Evolutionary conservation across 805 yeast species (phyloP).

Genomic region (Spathaspora boniae): DNA sequence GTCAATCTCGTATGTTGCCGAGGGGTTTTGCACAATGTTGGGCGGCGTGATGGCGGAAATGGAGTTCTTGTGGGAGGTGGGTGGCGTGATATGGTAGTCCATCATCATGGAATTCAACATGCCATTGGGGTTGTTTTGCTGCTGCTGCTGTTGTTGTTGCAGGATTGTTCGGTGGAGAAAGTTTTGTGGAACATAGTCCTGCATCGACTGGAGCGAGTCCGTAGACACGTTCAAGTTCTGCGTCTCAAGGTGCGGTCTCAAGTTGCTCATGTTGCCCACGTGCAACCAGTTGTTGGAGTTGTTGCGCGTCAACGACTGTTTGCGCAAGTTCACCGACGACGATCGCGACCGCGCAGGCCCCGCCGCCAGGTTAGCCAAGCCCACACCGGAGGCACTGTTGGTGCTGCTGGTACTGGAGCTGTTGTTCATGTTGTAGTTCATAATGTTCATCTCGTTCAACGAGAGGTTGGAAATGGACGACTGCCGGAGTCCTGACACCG

Average conservation of each 20-base stretch:
- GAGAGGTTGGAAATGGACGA: conserved; percentile 40
- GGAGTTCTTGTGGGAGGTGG: conserved; percentile 31
- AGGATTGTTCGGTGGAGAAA: conserved; percentile 29
- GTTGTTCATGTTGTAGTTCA: conserved; percentile 21
- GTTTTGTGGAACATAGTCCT: conserved; percentile 42
- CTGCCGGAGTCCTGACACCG: conserved; percentile 23
- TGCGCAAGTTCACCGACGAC: conserved; percentile 35
- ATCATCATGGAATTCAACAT: conserved; percentile 33
- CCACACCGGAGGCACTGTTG: background rate
- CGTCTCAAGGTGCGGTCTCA: conserved; percentile 14
- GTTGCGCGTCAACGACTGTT: conserved; percentile 42
- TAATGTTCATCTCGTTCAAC: conserved; percentile 36
- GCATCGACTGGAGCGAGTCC: conserved; percentile 43
- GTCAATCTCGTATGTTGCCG: conserved; percentile 25
- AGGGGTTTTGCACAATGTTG: background rate
- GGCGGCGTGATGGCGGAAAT: conserved; percentile 10
- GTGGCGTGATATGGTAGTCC: conserved; percentile 39
- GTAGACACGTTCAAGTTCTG: conserved; percentile 18
- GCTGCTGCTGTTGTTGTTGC: conserved; percentile 7
- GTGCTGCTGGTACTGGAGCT: conserved; percentile 6
- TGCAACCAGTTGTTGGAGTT: conserved; percentile 43
- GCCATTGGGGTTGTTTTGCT: conserved; percentile 5
- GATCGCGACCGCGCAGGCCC: conserved; percentile 27
- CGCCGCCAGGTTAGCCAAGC: conserved; percentile 8
- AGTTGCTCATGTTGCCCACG: conserved; percentile 38